Evolutionary conservation across 1,284 basidiomycete species (phyloP).

Genomic region (Cutaneotrichosporon arboriforme): DNA sequence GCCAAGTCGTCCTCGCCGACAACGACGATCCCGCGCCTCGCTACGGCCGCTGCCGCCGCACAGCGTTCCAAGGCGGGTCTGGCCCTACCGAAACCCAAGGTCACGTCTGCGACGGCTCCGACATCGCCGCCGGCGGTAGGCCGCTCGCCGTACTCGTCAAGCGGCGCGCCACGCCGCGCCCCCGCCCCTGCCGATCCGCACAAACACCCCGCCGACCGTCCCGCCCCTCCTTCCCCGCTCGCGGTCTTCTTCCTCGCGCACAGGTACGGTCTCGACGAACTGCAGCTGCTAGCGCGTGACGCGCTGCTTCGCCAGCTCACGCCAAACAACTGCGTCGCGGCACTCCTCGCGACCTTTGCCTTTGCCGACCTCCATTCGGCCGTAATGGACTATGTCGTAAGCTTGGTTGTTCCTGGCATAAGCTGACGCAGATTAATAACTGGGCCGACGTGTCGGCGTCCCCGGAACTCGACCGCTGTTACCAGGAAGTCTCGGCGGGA

Average conservation of each 20-base stretch:
- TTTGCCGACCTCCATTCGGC: slow-evolving; percentile 36
- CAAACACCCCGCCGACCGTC: slow-evolving; percentile 57
- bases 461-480: slow-evolving; percentile 32
- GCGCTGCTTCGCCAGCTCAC: slow-evolving; percentile 71
- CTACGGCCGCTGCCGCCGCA: neutral
- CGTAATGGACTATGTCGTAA: slow-evolving; percentile 39
- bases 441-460: slow-evolving; percentile 30
- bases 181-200: slow-evolving; percentile 60
- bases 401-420: too few relatives aligned
- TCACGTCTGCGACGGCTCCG: slow-evolving; percentile 18
- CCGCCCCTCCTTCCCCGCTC: slow-evolving; percentile 56
- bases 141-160: slow-evolving; percentile 1
- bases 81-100: neutral
- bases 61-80: neutral
- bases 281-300: slow-evolving; percentile 63
- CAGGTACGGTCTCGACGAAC: slow-evolving; percentile 63
- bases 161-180: slow-evolving; percentile 27
- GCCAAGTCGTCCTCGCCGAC: neutral
- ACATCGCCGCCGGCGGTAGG: slow-evolving; percentile 28
- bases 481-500: slow-evolving; percentile 41
- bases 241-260: slow-evolving; percentile 76
- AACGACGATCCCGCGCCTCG: slow-evolving; percentile 1
- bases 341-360: slow-evolving; percentile 50
- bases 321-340: slow-evolving; percentile 63
- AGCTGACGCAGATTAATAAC: slow-evolving; percentile 25